Conservation (phyloP, 75 land plant genomes). For the Chamaecyparis obtusa region DNA sequence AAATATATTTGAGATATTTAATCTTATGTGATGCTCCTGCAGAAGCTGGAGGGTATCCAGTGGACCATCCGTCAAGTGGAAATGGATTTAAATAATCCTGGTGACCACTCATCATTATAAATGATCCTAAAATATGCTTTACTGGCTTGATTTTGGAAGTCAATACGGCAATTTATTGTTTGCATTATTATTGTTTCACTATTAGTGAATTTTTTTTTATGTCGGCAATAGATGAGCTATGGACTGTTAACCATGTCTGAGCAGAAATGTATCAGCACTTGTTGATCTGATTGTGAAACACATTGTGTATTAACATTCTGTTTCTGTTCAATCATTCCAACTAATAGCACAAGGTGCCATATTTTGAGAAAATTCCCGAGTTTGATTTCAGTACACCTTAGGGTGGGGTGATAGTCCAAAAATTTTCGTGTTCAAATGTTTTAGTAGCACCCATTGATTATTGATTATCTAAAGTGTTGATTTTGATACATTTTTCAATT, state of each 20-base stretch:
- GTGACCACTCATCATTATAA: conserved; percentile 54
- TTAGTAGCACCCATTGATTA: neutral
- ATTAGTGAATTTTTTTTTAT: neutral
- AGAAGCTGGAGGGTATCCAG: conserved; percentile 93
- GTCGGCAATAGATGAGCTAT: neutral
- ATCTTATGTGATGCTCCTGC: conserved; percentile 13
- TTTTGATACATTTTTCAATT: neutral
- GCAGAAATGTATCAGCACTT: neutral
- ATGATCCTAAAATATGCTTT: conserved; percentile 2
- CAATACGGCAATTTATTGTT: neutral
- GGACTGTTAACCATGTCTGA: neutral
- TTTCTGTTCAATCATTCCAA: neutral
- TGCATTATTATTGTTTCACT: neutral
- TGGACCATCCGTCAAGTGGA: conserved; percentile 99
- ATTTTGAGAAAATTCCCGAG: neutral
- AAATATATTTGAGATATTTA: neutral
- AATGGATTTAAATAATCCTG: conserved; percentile 83
- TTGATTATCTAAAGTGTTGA: too few species aligned
- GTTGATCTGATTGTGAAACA: neutral
- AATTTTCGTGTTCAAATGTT: neutral
- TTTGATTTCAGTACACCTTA: neutral
- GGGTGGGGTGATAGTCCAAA: neutral
- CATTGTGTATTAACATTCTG: neutral
- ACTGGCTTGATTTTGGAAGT: neutral
- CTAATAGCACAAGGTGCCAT: neutral